phyloP scores from a whole-genome alignment of 2,329 filamentous ascomycete genomes.

The Penicillium sp. region DNA sequence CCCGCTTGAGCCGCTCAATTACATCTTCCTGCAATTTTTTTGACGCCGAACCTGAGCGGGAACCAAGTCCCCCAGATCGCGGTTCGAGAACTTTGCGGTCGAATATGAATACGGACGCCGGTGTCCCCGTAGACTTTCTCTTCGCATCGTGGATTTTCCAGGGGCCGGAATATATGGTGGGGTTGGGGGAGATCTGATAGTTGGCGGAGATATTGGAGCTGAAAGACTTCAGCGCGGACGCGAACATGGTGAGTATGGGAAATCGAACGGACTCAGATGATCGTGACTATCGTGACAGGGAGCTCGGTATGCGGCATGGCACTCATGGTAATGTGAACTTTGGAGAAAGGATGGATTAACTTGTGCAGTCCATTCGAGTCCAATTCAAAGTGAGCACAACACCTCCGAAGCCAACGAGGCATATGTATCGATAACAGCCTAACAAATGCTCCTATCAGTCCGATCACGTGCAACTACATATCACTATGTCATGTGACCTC shows the following conservation, averaged over 20 bases:
- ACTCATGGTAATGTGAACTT: neutral
- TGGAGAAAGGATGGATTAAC: neutral
- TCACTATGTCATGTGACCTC: conserved; percentile 6
- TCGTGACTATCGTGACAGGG: conserved; percentile 2
- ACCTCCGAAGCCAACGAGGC: neutral
- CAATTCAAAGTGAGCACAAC: neutral
- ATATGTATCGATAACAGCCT: neutral
- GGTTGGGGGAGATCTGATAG: conserved; percentile 72
- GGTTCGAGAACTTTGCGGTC: conserved; percentile 80
- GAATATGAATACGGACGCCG: conserved; percentile 89
- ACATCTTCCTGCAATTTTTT: conserved; percentile 85
- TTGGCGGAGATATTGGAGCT: conserved; percentile 88
- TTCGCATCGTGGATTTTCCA: conserved; percentile 99
- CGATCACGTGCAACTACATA: conserved; percentile 2
- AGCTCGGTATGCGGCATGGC: neutral
- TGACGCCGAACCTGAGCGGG: conserved; percentile 59
- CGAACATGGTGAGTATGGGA: conserved; percentile 67
- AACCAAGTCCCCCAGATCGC: conserved; percentile 57
- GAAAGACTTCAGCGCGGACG: conserved; percentile 88
- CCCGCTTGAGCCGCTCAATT: conserved; percentile 82
- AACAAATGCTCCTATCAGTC: conserved; percentile 8
- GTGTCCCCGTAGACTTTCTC: conserved; percentile 87
- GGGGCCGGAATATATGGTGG: conserved; percentile 76
- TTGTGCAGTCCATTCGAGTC: neutral
- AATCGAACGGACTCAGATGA: conserved; percentile 1